A percentile compares a stretch with the other conserved stretches of the same genome.
These are phyloP conservation scores for Carnegiea gigantea DNA, from an alignment of 179 eudicot genomes.

Conservation along the genomic window DNA sequence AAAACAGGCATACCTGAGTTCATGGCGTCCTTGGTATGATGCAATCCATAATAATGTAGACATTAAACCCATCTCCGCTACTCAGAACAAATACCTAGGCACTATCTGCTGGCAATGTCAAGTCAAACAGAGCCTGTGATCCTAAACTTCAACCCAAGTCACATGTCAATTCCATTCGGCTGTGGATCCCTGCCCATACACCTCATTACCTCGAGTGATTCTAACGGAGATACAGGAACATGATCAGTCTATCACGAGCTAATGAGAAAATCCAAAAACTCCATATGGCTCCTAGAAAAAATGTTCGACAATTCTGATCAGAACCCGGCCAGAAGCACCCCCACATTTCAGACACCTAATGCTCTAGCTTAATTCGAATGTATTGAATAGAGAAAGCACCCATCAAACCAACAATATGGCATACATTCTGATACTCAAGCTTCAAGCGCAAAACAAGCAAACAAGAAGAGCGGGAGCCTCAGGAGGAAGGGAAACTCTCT, in stretches of 20 bases:
- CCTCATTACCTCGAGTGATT: slow-evolving; percentile 6
- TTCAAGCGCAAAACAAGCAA: slow-evolving; percentile 2
- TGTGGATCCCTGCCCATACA: slow-evolving; percentile 2
- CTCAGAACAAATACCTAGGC: neutral
- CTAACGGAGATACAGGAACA: slow-evolving; percentile 22
- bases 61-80: slow-evolving; percentile 16
- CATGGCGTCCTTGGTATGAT: slow-evolving; percentile 23
- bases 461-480: slow-evolving; percentile 8
- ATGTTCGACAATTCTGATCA: neutral
- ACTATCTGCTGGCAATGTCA: slow-evolving; percentile 10
- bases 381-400: neutral
- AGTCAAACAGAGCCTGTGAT: slow-evolving; percentile 2
- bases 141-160: slow-evolving; percentile 7
- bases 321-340: slow-evolving; percentile 21
- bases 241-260: slow-evolving; percentile 8
- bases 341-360: slow-evolving; percentile 12
- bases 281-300: slow-evolving; percentile 1
- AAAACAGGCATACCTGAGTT: slow-evolving; percentile 27
- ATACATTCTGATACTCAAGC: slow-evolving; percentile 9
- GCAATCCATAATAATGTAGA: slow-evolving; percentile 19
- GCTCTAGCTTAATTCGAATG: slow-evolving; percentile 15
- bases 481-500: neutral
- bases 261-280: slow-evolving; percentile 3
- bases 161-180: slow-evolving; percentile 1
- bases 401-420: neutral